Evolutionary conservation across 305 asterid genomes (phyloP).

Genomic region (Solanum hybrid): DNA sequence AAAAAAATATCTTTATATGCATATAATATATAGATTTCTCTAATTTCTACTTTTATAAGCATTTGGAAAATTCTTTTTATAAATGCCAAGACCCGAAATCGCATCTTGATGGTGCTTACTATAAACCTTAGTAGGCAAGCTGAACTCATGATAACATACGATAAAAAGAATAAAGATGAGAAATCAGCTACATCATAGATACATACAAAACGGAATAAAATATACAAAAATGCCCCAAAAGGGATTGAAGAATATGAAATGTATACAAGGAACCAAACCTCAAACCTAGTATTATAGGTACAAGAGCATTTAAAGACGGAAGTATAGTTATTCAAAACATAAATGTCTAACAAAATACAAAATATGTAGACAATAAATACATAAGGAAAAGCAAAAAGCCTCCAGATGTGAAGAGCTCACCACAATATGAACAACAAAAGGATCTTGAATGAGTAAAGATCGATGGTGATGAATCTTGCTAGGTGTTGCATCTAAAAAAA

Average conservation of each 20-base stretch:
- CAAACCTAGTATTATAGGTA: neutral
- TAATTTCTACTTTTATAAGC: neutral
- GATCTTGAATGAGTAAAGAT: neutral
- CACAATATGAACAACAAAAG: neutral
- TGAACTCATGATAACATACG: neutral
- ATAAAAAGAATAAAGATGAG: neutral
- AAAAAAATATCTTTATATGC: too few species aligned
- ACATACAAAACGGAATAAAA: too few species aligned
- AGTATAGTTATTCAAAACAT: neutral
- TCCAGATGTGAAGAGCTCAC: neutral
- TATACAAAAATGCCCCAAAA: neutral
- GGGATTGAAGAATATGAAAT: neutral
- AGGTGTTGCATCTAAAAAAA: neutral
- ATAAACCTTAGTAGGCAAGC: neutral
- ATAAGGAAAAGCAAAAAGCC: neutral
- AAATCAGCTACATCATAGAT: neutral
- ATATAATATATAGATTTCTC: too few species aligned
- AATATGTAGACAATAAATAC: neutral
- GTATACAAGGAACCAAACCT: neutral
- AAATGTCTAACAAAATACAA: neutral
- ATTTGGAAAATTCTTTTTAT: neutral
- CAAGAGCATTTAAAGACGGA: neutral
- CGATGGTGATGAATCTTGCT: neutral
- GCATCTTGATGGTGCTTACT: neutral
- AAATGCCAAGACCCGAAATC: neutral